phyloP scores from a whole-genome alignment of 306 rosid genomes.

The Prunus mume region DNA sequence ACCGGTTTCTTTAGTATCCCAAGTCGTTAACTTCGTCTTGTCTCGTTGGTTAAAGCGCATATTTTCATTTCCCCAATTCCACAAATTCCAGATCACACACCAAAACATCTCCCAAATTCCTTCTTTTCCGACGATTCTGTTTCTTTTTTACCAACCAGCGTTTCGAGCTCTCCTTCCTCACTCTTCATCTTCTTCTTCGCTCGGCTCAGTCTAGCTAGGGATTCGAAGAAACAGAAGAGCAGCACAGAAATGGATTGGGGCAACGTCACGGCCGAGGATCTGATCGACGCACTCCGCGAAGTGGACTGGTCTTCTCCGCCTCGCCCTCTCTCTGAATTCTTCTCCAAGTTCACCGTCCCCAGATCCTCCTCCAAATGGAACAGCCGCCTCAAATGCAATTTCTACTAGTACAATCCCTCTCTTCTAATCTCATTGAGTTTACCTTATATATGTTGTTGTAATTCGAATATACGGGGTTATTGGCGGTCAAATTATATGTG shows the following conservation, averaged over 20 bases:
- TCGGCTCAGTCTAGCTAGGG: conserved; percentile 4
- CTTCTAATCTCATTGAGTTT: neutral
- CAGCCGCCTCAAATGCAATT: conserved; percentile 98
- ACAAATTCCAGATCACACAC: conserved; percentile 5
- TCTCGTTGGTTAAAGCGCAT: neutral
- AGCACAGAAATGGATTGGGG: conserved; percentile 81
- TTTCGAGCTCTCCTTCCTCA: neutral
- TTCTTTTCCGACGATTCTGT: neutral
- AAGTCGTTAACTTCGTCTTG: neutral
- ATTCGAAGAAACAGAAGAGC: neutral
- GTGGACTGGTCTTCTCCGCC: conserved; percentile 99
- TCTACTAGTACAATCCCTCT: conserved; percentile 66
- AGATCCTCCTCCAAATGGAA: conserved; percentile 82
- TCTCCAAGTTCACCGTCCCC: conserved; percentile 85
- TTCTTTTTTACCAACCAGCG: neutral
- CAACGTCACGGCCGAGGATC: conserved; percentile 95
- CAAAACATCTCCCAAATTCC: neutral
- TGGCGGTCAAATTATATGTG: neutral
- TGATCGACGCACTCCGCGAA: conserved; percentile 93
- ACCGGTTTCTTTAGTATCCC: neutral
- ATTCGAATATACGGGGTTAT: neutral
- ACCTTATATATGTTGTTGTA: neutral
- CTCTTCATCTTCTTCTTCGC: neutral
- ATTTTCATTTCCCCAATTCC: neutral
- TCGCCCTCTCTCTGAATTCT: conserved; percentile 88